These are phyloP conservation scores for Cryptosporidium canis DNA, from an alignment of 169 alveolate species.

Conservation along the genomic window DNA sequence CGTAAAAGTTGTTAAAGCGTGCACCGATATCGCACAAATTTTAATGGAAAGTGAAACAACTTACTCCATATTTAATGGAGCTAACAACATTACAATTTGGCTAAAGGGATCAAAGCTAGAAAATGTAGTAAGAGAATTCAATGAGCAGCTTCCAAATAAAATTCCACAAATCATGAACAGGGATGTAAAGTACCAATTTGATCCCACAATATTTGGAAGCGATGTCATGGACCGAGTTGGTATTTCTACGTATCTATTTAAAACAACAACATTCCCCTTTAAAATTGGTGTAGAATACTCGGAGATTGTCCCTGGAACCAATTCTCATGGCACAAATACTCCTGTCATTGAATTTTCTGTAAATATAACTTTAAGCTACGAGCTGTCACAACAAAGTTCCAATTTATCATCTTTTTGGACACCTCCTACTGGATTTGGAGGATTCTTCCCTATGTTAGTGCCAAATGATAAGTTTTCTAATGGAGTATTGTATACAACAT, in stretches of 20 bases:
- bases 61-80: slow-evolving; percentile 49
- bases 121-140: slow-evolving; percentile 15
- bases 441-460: slow-evolving; percentile 48
- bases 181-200: slow-evolving; percentile 54
- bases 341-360: slow-evolving; percentile 61
- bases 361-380: slow-evolving; percentile 52
- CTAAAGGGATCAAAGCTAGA: slow-evolving; percentile 54
- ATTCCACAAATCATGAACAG: slow-evolving; percentile 45
- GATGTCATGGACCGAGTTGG: slow-evolving; percentile 25
- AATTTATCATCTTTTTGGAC: slow-evolving; percentile 54
- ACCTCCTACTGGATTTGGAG: slow-evolving; percentile 62
- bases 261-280: slow-evolving; percentile 45
- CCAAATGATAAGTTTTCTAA: slow-evolving; percentile 63
- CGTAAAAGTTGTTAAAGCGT: slow-evolving; percentile 58
- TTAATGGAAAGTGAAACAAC: slow-evolving; percentile 34
- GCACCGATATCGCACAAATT: slow-evolving; percentile 37
- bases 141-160: slow-evolving; percentile 41
- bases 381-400: slow-evolving; percentile 1
- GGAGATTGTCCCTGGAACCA: slow-evolving; percentile 12
- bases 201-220: slow-evolving; percentile 39
- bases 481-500: slow-evolving; percentile 50
- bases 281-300: slow-evolving; percentile 52
- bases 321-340: slow-evolving; percentile 39
- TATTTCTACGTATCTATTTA: slow-evolving; percentile 29
- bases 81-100: slow-evolving; percentile 68